Base-by-base conservation (phyloP, 2,329 filamentous ascomycete genomes). In the Penicillium freii region DNA sequence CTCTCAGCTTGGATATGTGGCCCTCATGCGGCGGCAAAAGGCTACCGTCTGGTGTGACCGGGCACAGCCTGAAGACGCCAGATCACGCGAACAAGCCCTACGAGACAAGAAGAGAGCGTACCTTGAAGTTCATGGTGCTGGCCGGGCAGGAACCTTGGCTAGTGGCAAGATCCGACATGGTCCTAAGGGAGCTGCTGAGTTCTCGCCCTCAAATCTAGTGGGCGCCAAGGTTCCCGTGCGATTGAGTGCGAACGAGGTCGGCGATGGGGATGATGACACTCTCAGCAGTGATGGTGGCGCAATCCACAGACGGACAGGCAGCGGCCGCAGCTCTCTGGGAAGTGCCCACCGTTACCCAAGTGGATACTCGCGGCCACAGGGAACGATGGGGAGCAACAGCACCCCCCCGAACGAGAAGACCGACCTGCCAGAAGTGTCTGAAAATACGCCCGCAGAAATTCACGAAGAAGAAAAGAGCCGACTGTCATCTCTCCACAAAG, bases 21-120 rank as follows among this genome's bases (percentile, higher is more conserved):
- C 94, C 36, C 82, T 97, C n/a, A 88, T 99, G 78, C 87, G 94
- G 61, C 93, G 92, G 73, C 94, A 99, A 77, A 97, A 97, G 74
- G 94, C 92, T 33, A 99, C 94, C 0, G 94, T 99, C 5, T 99
- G 94, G 94, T 97, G 92, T 78, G 94, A 97, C 72, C 88, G 92
- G 53, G 85, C 93, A 10, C 94, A 99, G 73, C 87, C 90, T 61
- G 92, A 97, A 75, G 94, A 99, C 72, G 91, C 93, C 0, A 84
- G 91, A 50, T 79, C 94, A 56, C 79, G 88, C 4, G 92, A 91
- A 29, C 89, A 92, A 69, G 92, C 96, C 73, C 85, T 90, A 57
- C 89, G 90, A 38, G 94, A 92, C 57, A 96, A 94, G 80, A 87
- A 90, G 78, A 84, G 92, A 48, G 94, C 94, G 13, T 87, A 88